phyloP scores from a whole-genome alignment of 2,329 filamentous ascomycete species.

The Fusarium coffeatum region DNA sequence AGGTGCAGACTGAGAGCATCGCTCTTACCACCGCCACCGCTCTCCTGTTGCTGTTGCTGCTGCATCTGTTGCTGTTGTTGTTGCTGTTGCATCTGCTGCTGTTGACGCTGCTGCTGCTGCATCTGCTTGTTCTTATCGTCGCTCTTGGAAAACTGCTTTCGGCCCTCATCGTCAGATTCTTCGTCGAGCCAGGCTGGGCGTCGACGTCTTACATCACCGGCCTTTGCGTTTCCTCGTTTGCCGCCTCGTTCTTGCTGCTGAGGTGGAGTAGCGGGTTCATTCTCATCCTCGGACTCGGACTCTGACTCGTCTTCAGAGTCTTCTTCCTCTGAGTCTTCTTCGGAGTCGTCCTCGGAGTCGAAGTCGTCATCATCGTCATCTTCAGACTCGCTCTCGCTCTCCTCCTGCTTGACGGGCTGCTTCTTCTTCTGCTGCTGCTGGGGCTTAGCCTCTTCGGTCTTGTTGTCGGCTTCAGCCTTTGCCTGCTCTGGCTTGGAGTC shows the following conservation, averaged over 20 bases:
- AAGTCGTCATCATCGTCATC: constrained; percentile 32
- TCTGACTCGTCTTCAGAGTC: constrained; percentile 40
- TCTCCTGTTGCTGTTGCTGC: constrained; percentile 34
- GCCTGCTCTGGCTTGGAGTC: constrained; percentile 20
- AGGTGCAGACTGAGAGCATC: constrained; percentile 72
- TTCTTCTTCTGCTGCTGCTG: constrained; percentile 19
- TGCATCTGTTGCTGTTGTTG: constrained; percentile 34
- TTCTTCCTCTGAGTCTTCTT: constrained; percentile 32
- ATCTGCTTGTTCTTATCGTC: constrained; percentile 10
- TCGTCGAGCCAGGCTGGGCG: constrained; percentile 44
- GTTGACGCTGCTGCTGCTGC: constrained; percentile 17
- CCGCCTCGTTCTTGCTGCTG: constrained; percentile 30
- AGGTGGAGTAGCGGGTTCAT: constrained; percentile 43
- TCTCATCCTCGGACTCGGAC: constrained; percentile 40
- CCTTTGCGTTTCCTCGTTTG: constrained; percentile 23
- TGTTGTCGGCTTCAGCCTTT: constrained; percentile 8
- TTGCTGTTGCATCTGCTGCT: constrained; percentile 35
- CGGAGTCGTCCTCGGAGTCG: constrained; percentile 35
- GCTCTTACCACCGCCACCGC: constrained; percentile 38
- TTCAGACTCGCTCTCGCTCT: constrained; percentile 32
- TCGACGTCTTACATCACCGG: constrained; percentile 18
- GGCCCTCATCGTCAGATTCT: constrained; percentile 37
- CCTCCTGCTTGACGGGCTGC: constrained; percentile 27
- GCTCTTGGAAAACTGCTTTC: constrained; percentile 21
- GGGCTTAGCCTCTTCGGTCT: constrained; percentile 20